Percentiles rank a stretch among this genome's conserved stretches.
Evolutionary conservation across 108 stramenopile species (phyloP).

Genomic region (Nitzschia sp.): DNA sequence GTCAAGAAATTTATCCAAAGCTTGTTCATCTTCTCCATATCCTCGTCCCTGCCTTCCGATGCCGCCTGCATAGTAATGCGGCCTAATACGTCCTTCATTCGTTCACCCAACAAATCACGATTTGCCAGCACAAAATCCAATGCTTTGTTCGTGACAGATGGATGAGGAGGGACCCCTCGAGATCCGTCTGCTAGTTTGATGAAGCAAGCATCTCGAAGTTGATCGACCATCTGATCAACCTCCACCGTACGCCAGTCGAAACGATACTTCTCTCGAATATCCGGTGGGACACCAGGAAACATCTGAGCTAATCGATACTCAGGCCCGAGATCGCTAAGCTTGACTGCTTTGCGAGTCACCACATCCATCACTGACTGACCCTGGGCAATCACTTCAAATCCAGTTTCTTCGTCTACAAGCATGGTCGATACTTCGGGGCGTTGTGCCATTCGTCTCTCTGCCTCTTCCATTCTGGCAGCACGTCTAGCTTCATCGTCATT

Average conservation of each 20-base stretch:
- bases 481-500: conserved; percentile 35
- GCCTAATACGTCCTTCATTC: conserved; percentile 65
- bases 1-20: conserved; percentile 70
- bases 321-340: conserved; percentile 64
- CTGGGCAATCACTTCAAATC: conserved; percentile 74
- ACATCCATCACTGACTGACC: conserved; percentile 86
- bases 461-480: conserved; percentile 44
- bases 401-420: conserved; percentile 82
- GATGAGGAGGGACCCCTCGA: conserved; percentile 59
- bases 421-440: conserved; percentile 74
- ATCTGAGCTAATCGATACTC: conserved; percentile 84
- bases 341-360: conserved; percentile 77
- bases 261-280: conserved; percentile 59
- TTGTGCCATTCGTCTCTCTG: conserved; percentile 38
- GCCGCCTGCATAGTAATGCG: conserved; percentile 61
- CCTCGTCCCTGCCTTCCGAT: conserved; percentile 51
- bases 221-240: conserved; percentile 71
- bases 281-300: conserved; percentile 79
- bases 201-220: conserved; percentile 60
- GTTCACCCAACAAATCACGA: conserved; percentile 64
- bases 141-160: conserved; percentile 61
- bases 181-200: conserved; percentile 43
- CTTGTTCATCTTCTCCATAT: conserved; percentile 48
- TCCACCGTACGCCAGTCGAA: conserved; percentile 64
- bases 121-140: conserved; percentile 84